phyloP scores from a whole-genome alignment of 805 yeast genomes.

The Saccharomycopsis fodiens region DNA sequence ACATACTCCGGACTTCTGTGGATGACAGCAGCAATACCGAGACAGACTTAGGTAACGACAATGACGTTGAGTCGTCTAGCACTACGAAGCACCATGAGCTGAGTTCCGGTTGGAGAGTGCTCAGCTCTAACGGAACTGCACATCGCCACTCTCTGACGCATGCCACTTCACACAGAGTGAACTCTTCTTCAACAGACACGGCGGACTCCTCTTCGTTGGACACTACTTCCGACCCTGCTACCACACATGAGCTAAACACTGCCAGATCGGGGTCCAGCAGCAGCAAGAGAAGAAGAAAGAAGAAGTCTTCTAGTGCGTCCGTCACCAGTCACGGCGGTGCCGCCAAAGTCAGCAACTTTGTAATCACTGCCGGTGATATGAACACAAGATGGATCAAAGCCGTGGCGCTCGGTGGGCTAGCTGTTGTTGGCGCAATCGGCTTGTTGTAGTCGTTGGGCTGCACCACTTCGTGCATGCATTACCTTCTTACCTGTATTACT shows the following conservation, averaged over 20 bases:
- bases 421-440: neutral
- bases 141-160: neutral
- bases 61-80: neutral
- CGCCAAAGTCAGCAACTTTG: neutral
- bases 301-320: conserved; percentile 5
- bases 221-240: neutral
- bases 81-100: neutral
- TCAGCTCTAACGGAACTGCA: neutral
- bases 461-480: too few species aligned
- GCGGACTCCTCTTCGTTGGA: neutral
- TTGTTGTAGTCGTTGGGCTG: too few species aligned
- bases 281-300: neutral
- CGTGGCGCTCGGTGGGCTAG: neutral
- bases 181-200: too few species aligned
- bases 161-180: neutral
- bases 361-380: neutral
- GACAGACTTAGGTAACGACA: neutral
- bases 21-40: neutral
- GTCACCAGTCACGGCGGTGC: conserved; percentile 3
- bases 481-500: too few species aligned
- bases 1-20: neutral
- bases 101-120: neutral
- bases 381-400: neutral
- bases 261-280: neutral
- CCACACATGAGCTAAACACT: neutral